Conservation (phyloP, 1,139 yeast genomes). For the Debaryomyces sp. region DNA sequence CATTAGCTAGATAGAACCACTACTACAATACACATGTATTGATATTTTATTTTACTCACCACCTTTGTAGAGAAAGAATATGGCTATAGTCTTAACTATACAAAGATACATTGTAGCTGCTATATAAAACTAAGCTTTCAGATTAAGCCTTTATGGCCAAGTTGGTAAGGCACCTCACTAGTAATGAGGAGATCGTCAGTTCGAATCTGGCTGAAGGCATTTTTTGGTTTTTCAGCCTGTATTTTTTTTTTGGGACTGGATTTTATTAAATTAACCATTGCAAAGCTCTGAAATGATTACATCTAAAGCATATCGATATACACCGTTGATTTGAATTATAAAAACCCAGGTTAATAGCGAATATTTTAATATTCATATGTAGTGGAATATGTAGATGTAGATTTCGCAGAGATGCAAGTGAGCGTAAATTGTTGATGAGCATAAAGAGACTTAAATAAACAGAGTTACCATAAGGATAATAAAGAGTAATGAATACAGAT, state of each 20-base stretch:
- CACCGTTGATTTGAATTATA: background rate
- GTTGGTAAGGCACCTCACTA: constrained; percentile 92
- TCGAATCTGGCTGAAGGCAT: constrained; percentile 82
- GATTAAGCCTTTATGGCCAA: constrained; percentile 61
- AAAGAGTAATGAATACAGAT: constrained; percentile 1
- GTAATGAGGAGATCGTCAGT: constrained; percentile 89
- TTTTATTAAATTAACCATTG: background rate
- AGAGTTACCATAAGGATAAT: background rate
- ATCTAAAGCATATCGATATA: background rate
- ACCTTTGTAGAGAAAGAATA: background rate
- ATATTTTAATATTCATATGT: background rate
- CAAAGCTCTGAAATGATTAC: background rate
- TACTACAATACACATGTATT: background rate
- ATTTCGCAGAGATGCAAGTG: background rate
- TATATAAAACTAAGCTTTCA: too few relatives aligned
- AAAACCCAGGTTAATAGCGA: background rate
- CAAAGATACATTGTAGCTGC: background rate
- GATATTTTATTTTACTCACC: background rate
- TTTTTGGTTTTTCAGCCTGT: constrained; percentile 22
- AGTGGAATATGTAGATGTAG: background rate
- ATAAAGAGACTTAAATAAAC: background rate
- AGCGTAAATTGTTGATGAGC: constrained; percentile 6
- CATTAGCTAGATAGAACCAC: background rate
- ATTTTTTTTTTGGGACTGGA: background rate
- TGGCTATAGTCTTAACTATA: background rate